Evolutionary conservation across 2,329 filamentous ascomycete genomes (phyloP).

Genomic region (Aplosporella prunicola): DNA sequence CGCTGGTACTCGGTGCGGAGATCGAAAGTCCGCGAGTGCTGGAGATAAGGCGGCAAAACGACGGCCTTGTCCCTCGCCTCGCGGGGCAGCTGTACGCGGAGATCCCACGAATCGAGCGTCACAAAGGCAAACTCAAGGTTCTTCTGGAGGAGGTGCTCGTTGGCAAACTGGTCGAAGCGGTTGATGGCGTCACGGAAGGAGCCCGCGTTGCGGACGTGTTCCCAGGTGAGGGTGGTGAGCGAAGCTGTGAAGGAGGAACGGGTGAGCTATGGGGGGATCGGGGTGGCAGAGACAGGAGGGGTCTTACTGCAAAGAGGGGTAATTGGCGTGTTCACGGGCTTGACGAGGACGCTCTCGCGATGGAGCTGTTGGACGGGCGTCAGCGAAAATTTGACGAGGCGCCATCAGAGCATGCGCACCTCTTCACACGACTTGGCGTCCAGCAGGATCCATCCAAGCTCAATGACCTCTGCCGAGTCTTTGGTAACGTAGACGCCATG

Average conservation of each 20-base stretch:
- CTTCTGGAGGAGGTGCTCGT: constrained; percentile 80
- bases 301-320: constrained; percentile 94
- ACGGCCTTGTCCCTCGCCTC: constrained; percentile 98
- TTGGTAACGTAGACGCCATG: constrained; percentile 99
- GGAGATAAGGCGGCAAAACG: constrained; percentile 88
- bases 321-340: constrained; percentile 97
- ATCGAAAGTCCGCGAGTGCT: constrained; percentile 96
- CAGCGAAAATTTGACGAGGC: constrained; percentile 18
- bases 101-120: constrained; percentile 95
- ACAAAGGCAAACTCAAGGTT: constrained; percentile 97
- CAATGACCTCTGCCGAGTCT: constrained; percentile 97
- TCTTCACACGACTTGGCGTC: constrained; percentile 88
- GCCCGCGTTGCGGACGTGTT: constrained; percentile 94
- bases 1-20: constrained; percentile 94
- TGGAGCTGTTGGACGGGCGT: constrained; percentile 56
- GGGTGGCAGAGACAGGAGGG: constrained; percentile 12
- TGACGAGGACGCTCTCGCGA: constrained; percentile 92
- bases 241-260: constrained; percentile 55
- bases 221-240: constrained; percentile 95
- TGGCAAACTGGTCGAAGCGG: constrained; percentile 87
- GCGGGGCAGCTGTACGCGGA: constrained; percentile 91
- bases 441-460: constrained; percentile 94
- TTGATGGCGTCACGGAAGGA: constrained; percentile 95
- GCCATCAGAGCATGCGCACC: constrained; percentile 41
- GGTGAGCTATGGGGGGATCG: constrained; percentile 10